Percentiles rank a stretch among this genome's conserved stretches.
phyloP scores from a whole-genome alignment of 2,329 filamentous ascomycete genomes.

The Chrysoporthe austroafricana region DNA sequence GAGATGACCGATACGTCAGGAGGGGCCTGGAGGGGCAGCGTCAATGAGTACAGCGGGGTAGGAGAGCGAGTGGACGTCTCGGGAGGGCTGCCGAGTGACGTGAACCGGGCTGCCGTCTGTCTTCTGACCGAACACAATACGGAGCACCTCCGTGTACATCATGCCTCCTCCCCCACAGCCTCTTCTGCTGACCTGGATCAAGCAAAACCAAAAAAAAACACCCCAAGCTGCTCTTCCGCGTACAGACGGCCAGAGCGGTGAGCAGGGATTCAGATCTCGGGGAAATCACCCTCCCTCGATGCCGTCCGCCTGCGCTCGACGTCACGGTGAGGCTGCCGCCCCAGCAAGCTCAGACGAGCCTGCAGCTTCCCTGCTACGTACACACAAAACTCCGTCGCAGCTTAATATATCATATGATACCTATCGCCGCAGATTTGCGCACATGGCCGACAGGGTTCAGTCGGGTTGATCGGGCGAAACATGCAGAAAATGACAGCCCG shows the following conservation, averaged over 20 bases:
- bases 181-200: neutral
- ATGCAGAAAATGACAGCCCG: conserved; percentile 31
- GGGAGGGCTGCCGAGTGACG: conserved; percentile 18
- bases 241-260: neutral
- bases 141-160: neutral
- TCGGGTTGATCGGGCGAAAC: conserved; percentile 24
- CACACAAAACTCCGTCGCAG: neutral
- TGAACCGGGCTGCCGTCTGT: neutral
- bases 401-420: conserved; percentile 20
- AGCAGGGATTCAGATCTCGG: conserved; percentile 4
- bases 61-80: conserved; percentile 2
- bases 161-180: neutral
- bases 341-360: conserved; percentile 14
- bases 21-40: conserved; percentile 14
- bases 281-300: neutral
- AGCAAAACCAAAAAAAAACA: neutral
- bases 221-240: neutral
- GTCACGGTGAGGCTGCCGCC: conserved; percentile 17
- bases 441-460: conserved; percentile 29
- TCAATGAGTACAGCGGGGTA: conserved; percentile 10
- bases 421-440: conserved; percentile 28
- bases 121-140: conserved; percentile 8
- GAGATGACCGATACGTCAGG: conserved; percentile 21
- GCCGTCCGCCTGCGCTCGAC: conserved; percentile 10
- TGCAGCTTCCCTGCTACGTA: conserved; percentile 6